phyloP scores from a whole-genome alignment of 306 rosid genomes.

The Vigna mungo region DNA sequence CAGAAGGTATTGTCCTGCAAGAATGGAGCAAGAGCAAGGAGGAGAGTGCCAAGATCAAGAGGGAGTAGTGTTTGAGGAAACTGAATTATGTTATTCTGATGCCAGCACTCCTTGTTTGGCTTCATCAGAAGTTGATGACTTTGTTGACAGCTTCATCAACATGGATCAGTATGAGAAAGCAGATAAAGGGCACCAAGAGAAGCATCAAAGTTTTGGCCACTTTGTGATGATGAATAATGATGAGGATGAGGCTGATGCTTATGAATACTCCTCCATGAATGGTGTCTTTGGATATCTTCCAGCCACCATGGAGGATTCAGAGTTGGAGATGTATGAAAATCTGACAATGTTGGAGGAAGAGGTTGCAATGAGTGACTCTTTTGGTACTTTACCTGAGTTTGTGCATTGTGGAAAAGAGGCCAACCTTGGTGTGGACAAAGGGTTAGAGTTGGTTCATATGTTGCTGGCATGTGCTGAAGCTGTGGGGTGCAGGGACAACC shows the following conservation, averaged over 20 bases:
- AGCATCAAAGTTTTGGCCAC: constrained; percentile 46
- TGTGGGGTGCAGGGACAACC: constrained; percentile 71
- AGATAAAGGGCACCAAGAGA: constrained; percentile 46
- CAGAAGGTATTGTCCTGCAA: constrained; percentile 73
- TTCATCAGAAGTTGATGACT: constrained; percentile 71
- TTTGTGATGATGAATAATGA: constrained; percentile 40
- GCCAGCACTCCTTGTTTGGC: constrained; percentile 56
- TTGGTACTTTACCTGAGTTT: constrained; percentile 38
- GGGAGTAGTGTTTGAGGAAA: constrained; percentile 43
- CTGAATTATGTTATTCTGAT: constrained; percentile 52
- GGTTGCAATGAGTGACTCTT: constrained; percentile 38
- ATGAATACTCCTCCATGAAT: constrained; percentile 41
- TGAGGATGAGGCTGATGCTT: constrained; percentile 43
- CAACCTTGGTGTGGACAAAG: constrained; percentile 63
- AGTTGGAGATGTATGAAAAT: constrained; percentile 41
- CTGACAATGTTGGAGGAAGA: constrained; percentile 54
- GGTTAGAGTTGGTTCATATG: constrained; percentile 79
- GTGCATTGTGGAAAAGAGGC: constrained; percentile 48
- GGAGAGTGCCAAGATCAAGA: constrained; percentile 57
- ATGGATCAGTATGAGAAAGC: constrained; percentile 56
- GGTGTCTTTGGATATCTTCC: constrained; percentile 39
- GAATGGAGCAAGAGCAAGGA: constrained; percentile 69
- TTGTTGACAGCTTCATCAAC: constrained; percentile 83
- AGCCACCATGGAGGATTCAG: constrained; percentile 38
- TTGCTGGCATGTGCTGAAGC: constrained; percentile 85